Evolutionary conservation across 352 stramenopile genomes (phyloP).

Genomic region (Pythium insidiosum): DNA sequence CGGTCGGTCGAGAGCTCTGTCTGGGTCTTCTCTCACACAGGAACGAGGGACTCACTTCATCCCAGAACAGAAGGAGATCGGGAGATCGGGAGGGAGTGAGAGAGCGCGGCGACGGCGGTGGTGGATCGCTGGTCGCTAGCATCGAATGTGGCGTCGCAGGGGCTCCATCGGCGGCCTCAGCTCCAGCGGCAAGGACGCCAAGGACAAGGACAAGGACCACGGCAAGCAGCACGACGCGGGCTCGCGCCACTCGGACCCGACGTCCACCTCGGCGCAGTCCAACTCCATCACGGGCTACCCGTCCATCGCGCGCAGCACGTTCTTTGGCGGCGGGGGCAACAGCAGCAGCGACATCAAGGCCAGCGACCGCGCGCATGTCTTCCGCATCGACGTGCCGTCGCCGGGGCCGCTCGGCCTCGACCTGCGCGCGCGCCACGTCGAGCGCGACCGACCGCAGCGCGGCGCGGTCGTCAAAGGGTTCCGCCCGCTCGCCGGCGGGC

Average conservation of each 20-base stretch:
- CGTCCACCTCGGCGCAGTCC: constrained; percentile 8
- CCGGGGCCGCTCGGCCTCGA: constrained; percentile 64
- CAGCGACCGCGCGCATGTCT: constrained; percentile 53
- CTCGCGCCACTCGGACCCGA: constrained; percentile 24
- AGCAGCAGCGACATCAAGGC: constrained; percentile 37
- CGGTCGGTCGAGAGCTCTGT: too few species aligned
- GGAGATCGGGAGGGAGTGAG: too few species aligned
- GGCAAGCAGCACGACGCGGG: neutral
- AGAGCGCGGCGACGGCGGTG: too few species aligned
- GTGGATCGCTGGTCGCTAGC: too few species aligned
- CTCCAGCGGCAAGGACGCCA: too few species aligned
- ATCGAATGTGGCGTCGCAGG: constrained; percentile 15
- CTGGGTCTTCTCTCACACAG: too few species aligned
- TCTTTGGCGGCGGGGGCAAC: constrained; percentile 18
- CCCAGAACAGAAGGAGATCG: too few species aligned
- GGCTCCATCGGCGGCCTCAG: constrained; percentile 13
- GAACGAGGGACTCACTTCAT: too few species aligned
- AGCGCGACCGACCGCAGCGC: constrained; percentile 64
- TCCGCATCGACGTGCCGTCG: constrained; percentile 65
- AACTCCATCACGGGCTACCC: constrained; percentile 28
- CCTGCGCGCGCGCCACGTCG: constrained; percentile 59
- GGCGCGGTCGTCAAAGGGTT: constrained; percentile 78
- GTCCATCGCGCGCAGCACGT: constrained; percentile 18
- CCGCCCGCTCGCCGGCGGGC: constrained; percentile 37
- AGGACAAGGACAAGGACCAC: neutral